These are phyloP conservation scores for Cutaneotrichosporon dermatis DNA, from an alignment of 1,284 basidiomycete species.

Conservation along the genomic window DNA sequence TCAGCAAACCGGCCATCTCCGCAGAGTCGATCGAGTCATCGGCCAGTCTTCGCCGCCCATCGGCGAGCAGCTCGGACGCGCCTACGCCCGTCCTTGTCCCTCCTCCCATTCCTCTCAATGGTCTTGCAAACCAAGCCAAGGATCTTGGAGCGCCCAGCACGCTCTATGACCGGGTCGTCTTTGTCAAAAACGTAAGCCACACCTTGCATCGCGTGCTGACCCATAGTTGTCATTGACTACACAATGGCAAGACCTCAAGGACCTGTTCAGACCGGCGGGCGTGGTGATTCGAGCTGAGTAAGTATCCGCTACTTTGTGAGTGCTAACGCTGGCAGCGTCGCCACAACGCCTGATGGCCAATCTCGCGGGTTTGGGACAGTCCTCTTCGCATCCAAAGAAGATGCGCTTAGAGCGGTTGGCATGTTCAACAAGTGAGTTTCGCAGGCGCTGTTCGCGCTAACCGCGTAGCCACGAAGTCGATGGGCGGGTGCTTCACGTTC, in stretches of 20 bases:
- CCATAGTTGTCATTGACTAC: slow-evolving; percentile 85
- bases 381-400: slow-evolving; percentile 72
- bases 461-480: slow-evolving; percentile 34
- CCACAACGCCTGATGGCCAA: slow-evolving; percentile 75
- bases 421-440: slow-evolving; percentile 76
- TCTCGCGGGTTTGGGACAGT: slow-evolving; percentile 86
- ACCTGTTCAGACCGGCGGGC: slow-evolving; percentile 81
- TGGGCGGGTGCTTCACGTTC: slow-evolving; percentile 40
- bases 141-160: slow-evolving; percentile 39
- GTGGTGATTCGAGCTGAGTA: slow-evolving; percentile 77
- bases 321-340: slow-evolving; percentile 53
- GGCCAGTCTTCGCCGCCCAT: neutral
- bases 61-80: neutral
- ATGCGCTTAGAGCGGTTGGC: slow-evolving; percentile 77
- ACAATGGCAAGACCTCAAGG: slow-evolving; percentile 97
- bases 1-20: slow-evolving; percentile 1
- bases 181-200: slow-evolving; percentile 58
- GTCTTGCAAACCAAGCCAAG: slow-evolving; percentile 33
- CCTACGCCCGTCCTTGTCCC: slow-evolving; percentile 4
- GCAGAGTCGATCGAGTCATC: neutral
- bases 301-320: slow-evolving; percentile 3
- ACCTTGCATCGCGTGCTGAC: neutral
- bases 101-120: slow-evolving; percentile 28
- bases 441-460: neutral
- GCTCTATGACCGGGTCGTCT: slow-evolving; percentile 57